Conservation (phyloP, 2,329 filamentous ascomycete species). For the Pseudogymnoascus sp. region DNA sequence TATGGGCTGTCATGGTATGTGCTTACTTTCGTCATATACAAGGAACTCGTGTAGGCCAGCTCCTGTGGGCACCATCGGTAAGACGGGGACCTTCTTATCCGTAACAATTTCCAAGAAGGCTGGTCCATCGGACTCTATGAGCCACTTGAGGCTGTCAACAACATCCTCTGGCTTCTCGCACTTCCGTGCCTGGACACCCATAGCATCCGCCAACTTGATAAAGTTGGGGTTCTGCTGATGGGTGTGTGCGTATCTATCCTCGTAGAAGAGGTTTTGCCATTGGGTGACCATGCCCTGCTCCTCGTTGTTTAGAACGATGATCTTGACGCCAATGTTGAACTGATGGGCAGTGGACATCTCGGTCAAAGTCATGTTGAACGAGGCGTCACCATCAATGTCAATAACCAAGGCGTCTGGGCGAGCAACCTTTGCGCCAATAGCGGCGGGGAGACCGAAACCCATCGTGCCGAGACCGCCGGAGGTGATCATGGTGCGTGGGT, state of each 20-base stretch:
- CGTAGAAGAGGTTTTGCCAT: slow-evolving; percentile 97
- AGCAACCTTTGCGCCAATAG: slow-evolving; percentile 90
- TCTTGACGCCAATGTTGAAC: slow-evolving; percentile 94
- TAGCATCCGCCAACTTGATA: slow-evolving; percentile 83
- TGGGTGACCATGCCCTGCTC: slow-evolving; percentile 98
- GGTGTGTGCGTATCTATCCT: slow-evolving; percentile 85
- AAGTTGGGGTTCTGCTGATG: slow-evolving; percentile 96
- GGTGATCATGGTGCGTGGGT: slow-evolving; percentile 89
- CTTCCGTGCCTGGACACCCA: slow-evolving; percentile 71
- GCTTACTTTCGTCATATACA: slow-evolving; percentile 69
- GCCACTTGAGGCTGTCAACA: slow-evolving; percentile 71
- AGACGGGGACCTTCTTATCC: slow-evolving; percentile 86
- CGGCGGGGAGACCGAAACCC: slow-evolving; percentile 89
- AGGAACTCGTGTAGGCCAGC: slow-evolving; percentile 87
- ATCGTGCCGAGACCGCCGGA: slow-evolving; percentile 93
- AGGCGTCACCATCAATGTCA: slow-evolving; percentile 97
- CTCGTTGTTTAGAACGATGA: slow-evolving; percentile 92
- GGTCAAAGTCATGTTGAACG: slow-evolving; percentile 96
- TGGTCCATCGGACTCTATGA: slow-evolving; percentile 83
- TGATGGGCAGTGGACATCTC: slow-evolving; percentile 88
- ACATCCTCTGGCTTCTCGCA: slow-evolving; percentile 69
- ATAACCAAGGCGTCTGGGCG: slow-evolving; percentile 56
- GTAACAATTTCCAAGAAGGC: slow-evolving; percentile 86
- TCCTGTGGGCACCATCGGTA: slow-evolving; percentile 92
- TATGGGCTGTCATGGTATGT: neutral